phyloP scores from a whole-genome alignment of 306 rosid species.

The Potentilla sterilis region DNA sequence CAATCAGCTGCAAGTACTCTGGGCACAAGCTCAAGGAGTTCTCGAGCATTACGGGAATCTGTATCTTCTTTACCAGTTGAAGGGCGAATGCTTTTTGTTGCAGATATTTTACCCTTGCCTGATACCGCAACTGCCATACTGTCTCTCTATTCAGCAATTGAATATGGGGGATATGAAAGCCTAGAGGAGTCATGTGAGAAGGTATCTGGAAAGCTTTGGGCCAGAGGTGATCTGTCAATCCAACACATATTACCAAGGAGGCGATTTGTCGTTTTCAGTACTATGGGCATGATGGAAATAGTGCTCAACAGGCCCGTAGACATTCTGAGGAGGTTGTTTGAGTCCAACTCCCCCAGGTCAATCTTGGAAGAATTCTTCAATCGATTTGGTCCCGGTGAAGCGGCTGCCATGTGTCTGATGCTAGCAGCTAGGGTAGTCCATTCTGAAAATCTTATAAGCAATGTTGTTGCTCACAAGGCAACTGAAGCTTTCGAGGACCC shows the following conservation, averaged over 20 bases:
- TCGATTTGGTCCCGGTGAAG: slow-evolving; percentile 97
- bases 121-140: slow-evolving; percentile 70
- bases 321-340: slow-evolving; percentile 77
- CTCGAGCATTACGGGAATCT: slow-evolving; percentile 82
- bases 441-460: slow-evolving; percentile 74
- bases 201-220: slow-evolving; percentile 84
- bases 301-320: slow-evolving; percentile 95
- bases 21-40: slow-evolving; percentile 63
- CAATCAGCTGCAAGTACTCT: slow-evolving; percentile 57
- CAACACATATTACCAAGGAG: slow-evolving; percentile 96
- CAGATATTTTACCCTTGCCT: slow-evolving; percentile 83
- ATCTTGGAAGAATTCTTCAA: slow-evolving; percentile 90
- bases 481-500: slow-evolving; percentile 99
- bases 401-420: slow-evolving; percentile 96
- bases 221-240: slow-evolving; percentile 92
- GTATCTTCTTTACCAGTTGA: slow-evolving; percentile 88
- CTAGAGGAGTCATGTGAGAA: slow-evolving; percentile 66
- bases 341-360: slow-evolving; percentile 78
- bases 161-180: slow-evolving; percentile 70
- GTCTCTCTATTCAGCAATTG: slow-evolving; percentile 86
- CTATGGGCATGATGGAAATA: slow-evolving; percentile 97
- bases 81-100: slow-evolving; percentile 95
- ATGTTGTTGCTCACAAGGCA: slow-evolving; percentile 80
- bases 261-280: slow-evolving; percentile 83
- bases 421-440: slow-evolving; percentile 81